Evolutionary conservation across 2,329 filamentous ascomycete species (phyloP).

Genomic region (Pseudonectria buxi): DNA sequence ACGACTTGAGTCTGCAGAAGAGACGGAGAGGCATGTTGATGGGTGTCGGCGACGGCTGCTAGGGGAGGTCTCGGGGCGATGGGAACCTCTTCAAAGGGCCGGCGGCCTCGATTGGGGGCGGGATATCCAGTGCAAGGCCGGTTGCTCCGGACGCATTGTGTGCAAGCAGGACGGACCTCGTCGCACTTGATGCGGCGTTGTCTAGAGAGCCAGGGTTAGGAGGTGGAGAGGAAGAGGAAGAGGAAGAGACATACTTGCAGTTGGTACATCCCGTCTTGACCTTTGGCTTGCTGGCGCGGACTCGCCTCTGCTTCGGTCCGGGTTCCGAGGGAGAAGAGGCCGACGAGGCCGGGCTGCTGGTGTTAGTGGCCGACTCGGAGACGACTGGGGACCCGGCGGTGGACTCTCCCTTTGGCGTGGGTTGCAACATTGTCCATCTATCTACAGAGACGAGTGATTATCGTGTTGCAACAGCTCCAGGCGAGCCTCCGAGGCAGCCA

Average conservation of each 20-base stretch:
- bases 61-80: conserved; percentile 43
- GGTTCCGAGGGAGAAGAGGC: conserved; percentile 2
- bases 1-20: conserved; percentile 19
- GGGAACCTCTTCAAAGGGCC: conserved; percentile 39
- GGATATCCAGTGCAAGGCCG: conserved; percentile 56
- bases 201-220: conserved; percentile 31
- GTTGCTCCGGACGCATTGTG: conserved; percentile 52
- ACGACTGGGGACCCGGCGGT: conserved; percentile 4
- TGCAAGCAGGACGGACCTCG: conserved; percentile 54
- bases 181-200: conserved; percentile 60
- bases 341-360: conserved; percentile 4
- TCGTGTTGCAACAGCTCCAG: too few species aligned
- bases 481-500: too few species aligned
- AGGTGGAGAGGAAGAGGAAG: conserved; percentile 4
- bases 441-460: too few species aligned
- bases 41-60: conserved; percentile 16
- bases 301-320: conserved; percentile 30
- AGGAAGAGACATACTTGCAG: conserved; percentile 53
- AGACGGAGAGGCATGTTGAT: conserved; percentile 8
- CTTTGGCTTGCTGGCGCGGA: conserved; percentile 50
- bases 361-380: conserved; percentile 3
- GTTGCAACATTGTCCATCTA: too few species aligned
- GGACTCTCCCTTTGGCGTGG: too few species aligned
- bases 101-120: conserved; percentile 43
- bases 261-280: conserved; percentile 61